Conservation (phyloP, 768 basidiomycete genomes). For the Trametes gibbosa region DNA sequence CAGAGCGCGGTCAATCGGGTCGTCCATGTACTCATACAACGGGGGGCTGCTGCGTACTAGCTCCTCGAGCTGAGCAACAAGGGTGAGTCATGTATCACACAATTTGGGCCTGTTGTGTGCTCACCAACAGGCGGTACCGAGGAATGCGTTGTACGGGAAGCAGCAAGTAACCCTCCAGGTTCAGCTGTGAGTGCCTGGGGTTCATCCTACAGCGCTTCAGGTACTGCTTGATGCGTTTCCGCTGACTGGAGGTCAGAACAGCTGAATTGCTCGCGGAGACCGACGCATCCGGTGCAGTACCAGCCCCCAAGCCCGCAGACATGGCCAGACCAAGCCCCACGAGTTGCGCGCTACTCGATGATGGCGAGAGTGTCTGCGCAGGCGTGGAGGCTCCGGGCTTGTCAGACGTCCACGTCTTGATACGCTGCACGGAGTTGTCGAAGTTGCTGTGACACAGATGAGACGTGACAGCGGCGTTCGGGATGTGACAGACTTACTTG, state of each 20-base stretch:
- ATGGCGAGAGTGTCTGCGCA: constrained; percentile 50
- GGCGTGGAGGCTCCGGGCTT: constrained; percentile 41
- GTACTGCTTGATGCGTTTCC: constrained; percentile 85
- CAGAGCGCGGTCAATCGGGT: constrained; percentile 82
- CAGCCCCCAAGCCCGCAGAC: constrained; percentile 40
- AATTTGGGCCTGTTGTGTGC: constrained; percentile 24
- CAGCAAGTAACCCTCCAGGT: constrained; percentile 89
- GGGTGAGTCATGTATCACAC: background rate
- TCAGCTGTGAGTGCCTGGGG: constrained; percentile 90
- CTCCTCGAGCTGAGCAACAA: constrained; percentile 70
- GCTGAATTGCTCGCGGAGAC: constrained; percentile 43
- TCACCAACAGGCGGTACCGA: constrained; percentile 89
- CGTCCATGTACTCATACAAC: constrained; percentile 67
- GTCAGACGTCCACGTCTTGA: constrained; percentile 81
- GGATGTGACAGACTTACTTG: constrained; percentile 58
- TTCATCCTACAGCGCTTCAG: constrained; percentile 87
- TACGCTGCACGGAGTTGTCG: constrained; percentile 85
- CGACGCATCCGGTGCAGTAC: constrained; percentile 41
- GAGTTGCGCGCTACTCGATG: constrained; percentile 60
- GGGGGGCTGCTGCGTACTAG: constrained; percentile 85
- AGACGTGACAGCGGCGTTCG: constrained; percentile 13
- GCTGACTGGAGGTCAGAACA: constrained; percentile 72
- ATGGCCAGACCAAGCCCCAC: constrained; percentile 58
- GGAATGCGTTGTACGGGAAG: constrained; percentile 96
- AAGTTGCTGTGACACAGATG: constrained; percentile 64